Base-by-base conservation (phyloP, 2,329 filamentous ascomycete species). In the Paracoccidioides lutzii region DNA sequence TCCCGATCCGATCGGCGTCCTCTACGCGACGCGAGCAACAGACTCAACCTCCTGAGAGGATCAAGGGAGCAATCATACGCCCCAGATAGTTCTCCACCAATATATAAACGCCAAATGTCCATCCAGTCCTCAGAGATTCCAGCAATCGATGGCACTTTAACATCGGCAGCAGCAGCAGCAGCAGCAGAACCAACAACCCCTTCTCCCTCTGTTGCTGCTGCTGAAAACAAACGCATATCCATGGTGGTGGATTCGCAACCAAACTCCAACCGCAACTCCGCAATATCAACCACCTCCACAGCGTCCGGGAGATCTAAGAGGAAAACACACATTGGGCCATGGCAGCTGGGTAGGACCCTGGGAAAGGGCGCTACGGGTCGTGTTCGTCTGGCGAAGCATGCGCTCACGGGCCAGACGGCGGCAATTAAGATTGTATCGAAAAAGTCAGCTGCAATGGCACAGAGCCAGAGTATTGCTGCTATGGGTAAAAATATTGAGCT, bases 391-490 rank as follows among this genome's bases (percentile, higher is more conserved):
- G 94, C 91, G 28, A 83, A 88, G 59, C 90, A 98, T 72, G 79
- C 78, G 30, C 72, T 82, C 28, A 93, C 89, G 3, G 82, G 87
- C 8, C 85, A 95, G 65, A 78, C 85, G 52, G 93, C 90, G 3
- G 93, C 93, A 2, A 87, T 96, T 67, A 98, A 98, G 75, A 97
- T 98, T 64, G 88, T 98, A 33, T 88, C 88, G 57, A 90, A 94
- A 69, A 81, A 81, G 57, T 86, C 82, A 53, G 88, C 87, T 10
- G 84, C 87, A 58, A 81, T 90, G 65, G 85, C 88, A 1, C 87
- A 93, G 60, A 89, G 90, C 53, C 84, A 89, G 61, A 96, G 90
- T 68, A 79, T 96, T 67, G 86, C 86, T 12, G 85, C 87, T 51
- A 80, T 96, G 60, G 89, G 91, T 66, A 81, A 84, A 62, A 86